Base-by-base conservation (phyloP, 2,329 filamentous ascomycete genomes). In the Bipolaris sorokiniana region DNA sequence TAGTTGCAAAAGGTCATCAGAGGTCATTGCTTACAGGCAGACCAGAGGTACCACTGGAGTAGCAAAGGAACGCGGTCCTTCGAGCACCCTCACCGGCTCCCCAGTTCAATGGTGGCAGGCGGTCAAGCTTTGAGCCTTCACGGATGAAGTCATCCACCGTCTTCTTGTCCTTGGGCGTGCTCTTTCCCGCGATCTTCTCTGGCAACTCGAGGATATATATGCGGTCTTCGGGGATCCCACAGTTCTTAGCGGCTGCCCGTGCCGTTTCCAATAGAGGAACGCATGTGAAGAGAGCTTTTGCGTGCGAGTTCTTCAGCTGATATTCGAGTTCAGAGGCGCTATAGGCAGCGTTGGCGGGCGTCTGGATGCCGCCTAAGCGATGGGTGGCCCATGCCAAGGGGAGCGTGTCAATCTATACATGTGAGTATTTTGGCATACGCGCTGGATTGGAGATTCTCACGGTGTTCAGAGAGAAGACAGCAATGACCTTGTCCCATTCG, bases 401-500 rank as follows among this genome's bases (percentile, higher is more conserved):
- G 59, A 92, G 78, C 51, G 89, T 91, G 75, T 95, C 90, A 61
- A 95, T 86, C 85, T 91, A 51, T 40, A 11, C 7, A 11, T 22
- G 56, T 74, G 58, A 75, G 65, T 56, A 41, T 20, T n/a, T 3
- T 22, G 13, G 15, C 23, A 48, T 28, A 6, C 9, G 15, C 13
- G 10, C 11, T 28, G 22, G 9, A 15, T 18, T 37, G 10, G 15
- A 20, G n/a, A 48, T 41, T 72, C 83, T 58, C 76, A 91, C 89
- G 28, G 90, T 91, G 72, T 96, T 96, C 57, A 92, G 77, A n/a
- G 88, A 88, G 77, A 91, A 96, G 26, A 93, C 80, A 4, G 82
- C 88, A 46, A 91, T 80, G 22, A 93, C 89, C 74, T 92, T 92
- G 68, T 95, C 90, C 88, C 89, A 95, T 72, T 93, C 90, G 0